These are phyloP conservation scores for Flaveria sonorensis DNA, from an alignment of 129 eudicot species.

Conservation along the genomic window DNA sequence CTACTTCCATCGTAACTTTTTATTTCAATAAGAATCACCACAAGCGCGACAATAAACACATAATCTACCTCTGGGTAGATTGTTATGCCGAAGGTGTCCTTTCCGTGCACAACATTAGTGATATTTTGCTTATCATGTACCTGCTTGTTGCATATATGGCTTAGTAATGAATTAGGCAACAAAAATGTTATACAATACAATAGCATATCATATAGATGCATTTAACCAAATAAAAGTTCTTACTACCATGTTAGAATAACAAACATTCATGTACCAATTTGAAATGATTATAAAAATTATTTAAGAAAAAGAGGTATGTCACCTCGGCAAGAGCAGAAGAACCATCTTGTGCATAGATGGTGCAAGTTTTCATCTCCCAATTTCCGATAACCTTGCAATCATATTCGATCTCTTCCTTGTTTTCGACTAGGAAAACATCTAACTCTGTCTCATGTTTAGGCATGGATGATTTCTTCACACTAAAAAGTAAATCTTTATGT, in stretches of 20 bases:
- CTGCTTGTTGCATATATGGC: conserved; percentile 23
- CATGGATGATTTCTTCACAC: conserved; percentile 36
- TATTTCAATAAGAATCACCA: conserved; percentile 47
- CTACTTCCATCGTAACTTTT: conserved; percentile 28
- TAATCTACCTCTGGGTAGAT: conserved; percentile 52
- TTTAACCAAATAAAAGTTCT: background rate
- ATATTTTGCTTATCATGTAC: conserved; percentile 44
- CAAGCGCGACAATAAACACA: conserved; percentile 50
- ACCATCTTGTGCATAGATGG: conserved; percentile 35
- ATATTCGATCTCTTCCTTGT: conserved; percentile 34
- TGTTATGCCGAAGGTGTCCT: conserved; percentile 49
- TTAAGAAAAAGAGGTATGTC: background rate
- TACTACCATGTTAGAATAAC: too few species aligned
- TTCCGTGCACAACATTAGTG: conserved; percentile 36
- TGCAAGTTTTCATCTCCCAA: conserved; percentile 46
- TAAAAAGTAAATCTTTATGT: conserved; percentile 40
- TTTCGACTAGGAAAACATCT: conserved; percentile 39
- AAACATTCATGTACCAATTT: background rate
- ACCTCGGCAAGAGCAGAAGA: conserved; percentile 43
- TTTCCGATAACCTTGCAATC: conserved; percentile 43
- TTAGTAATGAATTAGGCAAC: background rate
- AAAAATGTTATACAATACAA: too few species aligned
- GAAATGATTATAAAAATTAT: background rate
- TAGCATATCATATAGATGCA: background rate
- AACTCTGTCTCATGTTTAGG: conserved; percentile 34